Base-by-base conservation (phyloP, 805 yeast genomes). In the Suhomyces vadensis region DNA sequence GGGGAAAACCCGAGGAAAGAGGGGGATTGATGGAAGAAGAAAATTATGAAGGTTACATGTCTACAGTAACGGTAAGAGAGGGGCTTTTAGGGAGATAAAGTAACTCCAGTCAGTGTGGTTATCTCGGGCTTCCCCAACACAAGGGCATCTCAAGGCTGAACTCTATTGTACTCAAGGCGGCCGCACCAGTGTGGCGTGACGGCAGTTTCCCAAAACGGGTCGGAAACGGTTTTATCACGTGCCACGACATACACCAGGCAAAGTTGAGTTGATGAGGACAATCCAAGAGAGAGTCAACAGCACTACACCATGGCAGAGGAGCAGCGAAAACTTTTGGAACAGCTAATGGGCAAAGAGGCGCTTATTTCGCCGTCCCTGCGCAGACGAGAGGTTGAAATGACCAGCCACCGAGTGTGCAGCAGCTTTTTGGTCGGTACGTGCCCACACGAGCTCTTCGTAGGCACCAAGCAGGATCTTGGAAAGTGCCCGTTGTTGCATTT, bases 391-490 rank as follows among this genome's bases (percentile, higher is more conserved):
- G 71, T 61, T 44, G 80, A 58, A 52, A 71, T 63, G 66, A 69
- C 65, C 37, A 67, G 49, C 61, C 74, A 41, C 10, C 70, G 79
- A 35, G 82, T 89, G 5, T 91, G 98, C 64, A 86, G 85, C 59
- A 73, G 86, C 14, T 91, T 83, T 59, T 62, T 91, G n/a, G 87
- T 88, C 11, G 96, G 94, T 0, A 77, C 79, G 6, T 91, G 98
- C 54, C 92, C 96, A 0, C 83, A 86, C 60, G 97, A 90, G 50
- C 61, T 90, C 37, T 87, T 91, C 57, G 74, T 75, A 9, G 87
- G 88, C 5, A 87, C 97, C 9, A 90, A 89, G 60, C 85, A 85
- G 57, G 87, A 85, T 57, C 64, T 87, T 50, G 97, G 97, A 1
- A 74, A 75, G 47, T 91, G 98, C 59, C 87, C 88, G 0, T 77